These are phyloP conservation scores for Aeschynomene evenia DNA, from an alignment of 306 rosid species.

Conservation along the genomic window DNA sequence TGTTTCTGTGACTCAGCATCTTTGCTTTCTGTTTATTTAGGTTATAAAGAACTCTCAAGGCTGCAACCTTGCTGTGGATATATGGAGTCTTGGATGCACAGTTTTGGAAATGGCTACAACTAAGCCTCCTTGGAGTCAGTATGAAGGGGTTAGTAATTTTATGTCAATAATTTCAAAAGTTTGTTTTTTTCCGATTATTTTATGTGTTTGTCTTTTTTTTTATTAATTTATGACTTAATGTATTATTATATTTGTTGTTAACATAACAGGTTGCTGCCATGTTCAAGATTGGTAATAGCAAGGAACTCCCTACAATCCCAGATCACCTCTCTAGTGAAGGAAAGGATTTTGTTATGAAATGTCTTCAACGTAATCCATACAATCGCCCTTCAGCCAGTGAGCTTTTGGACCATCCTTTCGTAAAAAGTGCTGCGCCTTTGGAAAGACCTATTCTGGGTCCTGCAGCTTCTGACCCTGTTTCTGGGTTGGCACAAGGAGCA, in stretches of 20 bases:
- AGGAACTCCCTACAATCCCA: constrained; percentile 83
- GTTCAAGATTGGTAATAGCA: constrained; percentile 97
- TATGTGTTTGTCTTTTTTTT: background rate
- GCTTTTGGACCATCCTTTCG: constrained; percentile 85
- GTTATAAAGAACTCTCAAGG: constrained; percentile 76
- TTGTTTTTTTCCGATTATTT: background rate
- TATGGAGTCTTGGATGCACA: constrained; percentile 99
- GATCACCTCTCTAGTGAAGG: constrained; percentile 75
- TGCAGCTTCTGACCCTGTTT: constrained; percentile 49
- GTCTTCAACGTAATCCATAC: constrained; percentile 81
- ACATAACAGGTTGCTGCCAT: constrained; percentile 80
- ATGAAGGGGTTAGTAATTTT: constrained; percentile 75
- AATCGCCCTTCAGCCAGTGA: constrained; percentile 68
- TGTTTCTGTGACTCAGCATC: constrained; percentile 27
- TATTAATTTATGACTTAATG: constrained; percentile 22
- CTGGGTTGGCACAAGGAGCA: constrained; percentile 56
- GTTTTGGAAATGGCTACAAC: constrained; percentile 99
- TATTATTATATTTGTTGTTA: constrained; percentile 32
- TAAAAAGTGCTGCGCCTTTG: constrained; percentile 74
- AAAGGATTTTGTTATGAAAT: constrained; percentile 71
- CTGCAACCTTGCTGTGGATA: constrained; percentile 85
- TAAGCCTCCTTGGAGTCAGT: constrained; percentile 98
- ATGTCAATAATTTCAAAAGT: constrained; percentile 18
- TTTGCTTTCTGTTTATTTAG: constrained; percentile 41
- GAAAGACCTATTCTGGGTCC: constrained; percentile 62